phyloP scores from a whole-genome alignment of 768 basidiomycete genomes.

The Hypholoma sublateritium region DNA sequence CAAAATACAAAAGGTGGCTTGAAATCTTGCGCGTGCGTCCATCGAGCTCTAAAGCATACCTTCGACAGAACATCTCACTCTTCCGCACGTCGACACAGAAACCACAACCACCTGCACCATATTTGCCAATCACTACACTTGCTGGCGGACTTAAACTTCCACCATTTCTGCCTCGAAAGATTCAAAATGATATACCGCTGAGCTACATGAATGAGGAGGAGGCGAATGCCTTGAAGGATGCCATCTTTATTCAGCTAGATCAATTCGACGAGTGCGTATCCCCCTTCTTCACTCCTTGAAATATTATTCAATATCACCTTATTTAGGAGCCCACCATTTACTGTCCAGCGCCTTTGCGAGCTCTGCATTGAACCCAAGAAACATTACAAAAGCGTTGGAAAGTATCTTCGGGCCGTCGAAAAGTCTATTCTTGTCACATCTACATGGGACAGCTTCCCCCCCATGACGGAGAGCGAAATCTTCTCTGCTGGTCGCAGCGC shows the following conservation, averaged over 20 bases:
- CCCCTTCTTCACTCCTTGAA: not conserved
- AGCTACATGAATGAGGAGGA: conserved; percentile 62
- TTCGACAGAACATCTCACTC: conserved; percentile 45
- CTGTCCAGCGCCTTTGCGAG: conserved; percentile 87
- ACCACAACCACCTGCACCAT: conserved; percentile 37
- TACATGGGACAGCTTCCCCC: conserved; percentile 69
- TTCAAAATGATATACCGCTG: conserved; percentile 52
- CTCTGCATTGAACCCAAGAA: conserved; percentile 66
- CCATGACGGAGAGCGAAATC: conserved; percentile 38
- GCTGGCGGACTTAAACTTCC: conserved; percentile 68
- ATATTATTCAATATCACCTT: conserved; percentile 3
- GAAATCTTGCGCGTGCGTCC: conserved; percentile 13
- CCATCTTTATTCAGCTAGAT: conserved; percentile 64
- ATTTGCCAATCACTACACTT: conserved; percentile 41
- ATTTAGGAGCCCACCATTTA: conserved; percentile 69
- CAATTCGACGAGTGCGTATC: conserved; percentile 69
- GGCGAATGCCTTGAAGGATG: conserved; percentile 52
- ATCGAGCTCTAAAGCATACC: conserved; percentile 9
- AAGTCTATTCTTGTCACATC: conserved; percentile 84
- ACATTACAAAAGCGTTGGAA: conserved; percentile 78
- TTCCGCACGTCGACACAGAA: conserved; percentile 44
- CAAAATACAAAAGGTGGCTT: conserved; percentile 62
- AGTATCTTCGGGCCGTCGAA: conserved; percentile 87
- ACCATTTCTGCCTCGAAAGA: conserved; percentile 67
- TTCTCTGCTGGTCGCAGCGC: conserved; percentile 37